These are phyloP conservation scores for Fusarium mexicanum DNA, from an alignment of 2,329 filamentous ascomycete genomes.

Conservation along the genomic window DNA sequence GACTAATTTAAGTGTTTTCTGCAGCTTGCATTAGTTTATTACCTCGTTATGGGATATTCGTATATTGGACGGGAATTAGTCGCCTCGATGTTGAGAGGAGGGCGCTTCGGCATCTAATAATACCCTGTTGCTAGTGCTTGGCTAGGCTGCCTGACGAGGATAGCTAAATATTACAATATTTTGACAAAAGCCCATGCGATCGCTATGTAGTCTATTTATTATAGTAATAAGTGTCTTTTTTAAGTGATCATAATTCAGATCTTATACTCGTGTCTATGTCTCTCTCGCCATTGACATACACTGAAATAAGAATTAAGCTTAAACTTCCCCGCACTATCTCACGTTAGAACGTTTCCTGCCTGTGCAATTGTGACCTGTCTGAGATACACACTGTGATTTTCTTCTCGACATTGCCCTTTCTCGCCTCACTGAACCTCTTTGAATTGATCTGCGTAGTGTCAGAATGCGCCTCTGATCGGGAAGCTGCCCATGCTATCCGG, in stretches of 20 bases:
- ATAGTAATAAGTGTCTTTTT: neutral
- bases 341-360: no score
- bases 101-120: conserved; percentile 2
- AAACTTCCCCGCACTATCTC: neutral
- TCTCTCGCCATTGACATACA: neutral
- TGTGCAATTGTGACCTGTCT: neutral
- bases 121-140: neutral
- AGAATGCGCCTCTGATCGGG: neutral
- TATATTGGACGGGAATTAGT: neutral
- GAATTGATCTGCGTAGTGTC: neutral
- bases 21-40: neutral
- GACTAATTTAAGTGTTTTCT: neutral
- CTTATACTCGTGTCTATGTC: neutral
- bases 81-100: neutral
- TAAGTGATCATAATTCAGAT: neutral
- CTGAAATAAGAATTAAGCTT: neutral
- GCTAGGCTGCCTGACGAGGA: neutral
- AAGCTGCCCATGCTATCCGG: neutral
- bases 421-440: neutral
- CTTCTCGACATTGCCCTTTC: neutral
- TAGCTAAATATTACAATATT: neutral
- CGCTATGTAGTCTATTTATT: neutral
- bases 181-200: no score
- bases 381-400: neutral
- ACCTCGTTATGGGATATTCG: neutral